Evolutionary conservation across 306 rosid genomes (phyloP).

Genomic region (Casuarina equisetifolia): DNA sequence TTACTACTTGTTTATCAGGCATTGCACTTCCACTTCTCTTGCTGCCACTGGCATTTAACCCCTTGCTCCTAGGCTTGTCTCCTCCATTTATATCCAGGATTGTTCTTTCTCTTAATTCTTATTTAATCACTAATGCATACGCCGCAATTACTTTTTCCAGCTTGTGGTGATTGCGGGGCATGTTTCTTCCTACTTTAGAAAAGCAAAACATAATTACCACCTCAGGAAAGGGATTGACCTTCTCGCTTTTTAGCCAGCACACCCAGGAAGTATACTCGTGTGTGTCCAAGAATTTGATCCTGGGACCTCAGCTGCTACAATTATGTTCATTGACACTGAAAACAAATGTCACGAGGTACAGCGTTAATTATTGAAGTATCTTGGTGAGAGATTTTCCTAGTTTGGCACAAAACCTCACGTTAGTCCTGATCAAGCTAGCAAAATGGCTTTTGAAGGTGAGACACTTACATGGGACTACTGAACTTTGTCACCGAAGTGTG

Average conservation of each 20-base stretch:
- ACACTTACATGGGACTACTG: not conserved
- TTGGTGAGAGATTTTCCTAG: not conserved
- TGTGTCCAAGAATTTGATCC: slow-evolving; percentile 1
- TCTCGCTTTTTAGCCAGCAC: not conserved
- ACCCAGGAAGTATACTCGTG: not conserved
- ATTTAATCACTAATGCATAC: slow-evolving; percentile 12
- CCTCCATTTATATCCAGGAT: not conserved
- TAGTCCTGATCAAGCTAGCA: not conserved
- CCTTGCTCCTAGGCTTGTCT: too few species aligned
- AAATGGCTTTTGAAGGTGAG: not conserved
- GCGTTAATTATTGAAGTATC: not conserved
- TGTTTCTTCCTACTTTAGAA: slow-evolving; percentile 26
- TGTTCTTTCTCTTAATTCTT: not conserved
- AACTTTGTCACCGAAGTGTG: not conserved
- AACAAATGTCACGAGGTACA: not conserved
- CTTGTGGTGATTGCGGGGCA: slow-evolving; percentile 91
- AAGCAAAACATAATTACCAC: not conserved
- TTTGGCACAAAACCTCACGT: not conserved
- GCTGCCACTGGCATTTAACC: too few species aligned
- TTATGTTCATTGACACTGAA: not conserved
- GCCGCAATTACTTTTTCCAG: slow-evolving; percentile 33
- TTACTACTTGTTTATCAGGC: too few species aligned
- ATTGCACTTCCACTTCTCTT: too few species aligned
- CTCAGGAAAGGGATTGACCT: not conserved
- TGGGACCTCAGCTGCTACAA: not conserved